Conservation (phyloP, 345 rosid species). For the Gossypium rotundifolium region DNA sequence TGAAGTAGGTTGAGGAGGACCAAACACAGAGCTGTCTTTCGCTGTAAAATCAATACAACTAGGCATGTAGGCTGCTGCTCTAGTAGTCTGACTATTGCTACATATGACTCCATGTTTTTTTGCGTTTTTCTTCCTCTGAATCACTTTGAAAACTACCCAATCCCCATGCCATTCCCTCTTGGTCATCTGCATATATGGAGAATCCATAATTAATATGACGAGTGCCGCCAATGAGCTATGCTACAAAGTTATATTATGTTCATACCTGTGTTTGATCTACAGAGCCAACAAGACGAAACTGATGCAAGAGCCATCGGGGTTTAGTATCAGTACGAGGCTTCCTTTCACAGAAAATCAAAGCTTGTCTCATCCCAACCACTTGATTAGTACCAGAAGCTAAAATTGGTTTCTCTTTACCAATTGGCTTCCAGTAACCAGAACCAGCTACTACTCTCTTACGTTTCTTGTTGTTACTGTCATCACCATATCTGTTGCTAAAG, state of each 20-base stretch:
- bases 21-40: constrained; percentile 31
- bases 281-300: constrained; percentile 39
- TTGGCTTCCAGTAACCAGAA: constrained; percentile 70
- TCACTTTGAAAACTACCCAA: constrained; percentile 61
- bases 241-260: too few species aligned
- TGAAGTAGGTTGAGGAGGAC: constrained; percentile 49
- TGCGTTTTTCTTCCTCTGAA: constrained; percentile 47
- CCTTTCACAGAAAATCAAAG: constrained; percentile 43
- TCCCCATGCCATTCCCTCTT: constrained; percentile 26
- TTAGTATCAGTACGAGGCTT: constrained; percentile 23
- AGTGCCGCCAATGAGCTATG: neutral
- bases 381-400: constrained; percentile 29
- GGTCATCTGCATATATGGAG: constrained; percentile 26
- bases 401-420: constrained; percentile 49
- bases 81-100: neutral
- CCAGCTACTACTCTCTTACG: constrained; percentile 31
- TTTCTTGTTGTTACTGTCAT: constrained; percentile 19
- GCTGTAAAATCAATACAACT: constrained; percentile 25
- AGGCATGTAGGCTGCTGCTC: constrained; percentile 1
- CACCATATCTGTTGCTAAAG: constrained; percentile 36
- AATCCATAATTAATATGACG: neutral
- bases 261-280: constrained; percentile 23
- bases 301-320: constrained; percentile 60
- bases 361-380: constrained; percentile 44
- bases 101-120: constrained; percentile 17